Conservation (phyloP, 2,329 filamentous ascomycete genomes). For the Neofusicoccum cordaticola region DNA sequence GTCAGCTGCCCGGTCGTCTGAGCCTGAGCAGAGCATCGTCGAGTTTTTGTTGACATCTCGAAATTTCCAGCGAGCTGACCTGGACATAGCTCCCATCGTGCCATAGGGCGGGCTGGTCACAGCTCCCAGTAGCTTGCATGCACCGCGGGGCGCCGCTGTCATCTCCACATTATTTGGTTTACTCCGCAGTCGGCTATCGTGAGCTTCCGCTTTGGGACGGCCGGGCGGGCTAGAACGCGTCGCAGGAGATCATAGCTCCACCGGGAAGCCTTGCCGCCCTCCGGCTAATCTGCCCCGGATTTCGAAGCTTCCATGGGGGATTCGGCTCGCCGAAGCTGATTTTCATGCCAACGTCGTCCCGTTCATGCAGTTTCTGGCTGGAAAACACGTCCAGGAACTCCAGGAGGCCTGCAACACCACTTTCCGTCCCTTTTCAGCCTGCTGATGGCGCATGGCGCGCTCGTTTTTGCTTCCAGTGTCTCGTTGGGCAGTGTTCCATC, state of each 20-base stretch:
- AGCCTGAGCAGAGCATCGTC: neutral
- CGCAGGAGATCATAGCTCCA: constrained; percentile 15
- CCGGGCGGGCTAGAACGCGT: constrained; percentile 5
- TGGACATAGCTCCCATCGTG: constrained; percentile 2
- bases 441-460: neutral
- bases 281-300: constrained; percentile 13
- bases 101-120: constrained; percentile 2
- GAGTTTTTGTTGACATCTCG: neutral
- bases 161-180: constrained; percentile 12
- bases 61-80: neutral
- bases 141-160: neutral
- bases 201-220: constrained; percentile 9
- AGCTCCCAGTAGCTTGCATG: neutral
- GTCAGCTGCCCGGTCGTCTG: neutral
- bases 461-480: neutral
- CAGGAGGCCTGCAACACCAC: neutral
- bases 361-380: neutral
- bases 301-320: constrained; percentile 5
- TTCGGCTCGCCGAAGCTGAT: neutral
- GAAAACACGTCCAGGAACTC: neutral
- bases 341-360: neutral
- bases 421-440: neutral
- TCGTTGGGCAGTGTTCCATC: neutral
- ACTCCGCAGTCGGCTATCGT: constrained; percentile 13
- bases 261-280: constrained; percentile 2